Conservation (phyloP, 2,329 filamentous ascomycete species). For the Fusarium solani-melongenae region DNA sequence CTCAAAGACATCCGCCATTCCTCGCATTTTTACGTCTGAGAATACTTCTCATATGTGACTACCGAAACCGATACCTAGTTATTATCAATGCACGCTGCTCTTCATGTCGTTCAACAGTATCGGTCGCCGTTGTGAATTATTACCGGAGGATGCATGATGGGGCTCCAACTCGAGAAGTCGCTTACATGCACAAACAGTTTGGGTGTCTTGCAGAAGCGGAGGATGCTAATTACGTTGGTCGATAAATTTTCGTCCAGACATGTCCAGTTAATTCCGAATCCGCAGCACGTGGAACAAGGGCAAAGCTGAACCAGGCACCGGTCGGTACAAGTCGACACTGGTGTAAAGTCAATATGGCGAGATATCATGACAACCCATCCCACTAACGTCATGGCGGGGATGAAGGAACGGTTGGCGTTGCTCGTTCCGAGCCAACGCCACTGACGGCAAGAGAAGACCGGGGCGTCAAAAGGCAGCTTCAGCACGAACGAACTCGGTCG, state of each 20-base stretch:
- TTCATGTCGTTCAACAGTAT: neutral
- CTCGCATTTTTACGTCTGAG: neutral
- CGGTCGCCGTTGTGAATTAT: neutral
- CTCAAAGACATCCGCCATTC: neutral
- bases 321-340: neutral
- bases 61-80: neutral
- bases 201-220: neutral
- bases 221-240: neutral
- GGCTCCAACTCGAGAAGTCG: neutral
- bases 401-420: neutral
- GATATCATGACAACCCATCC: neutral
- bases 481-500: slow-evolving; percentile 27
- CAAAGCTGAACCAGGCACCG: neutral
- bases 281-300: neutral
- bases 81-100: slow-evolving; percentile 13
- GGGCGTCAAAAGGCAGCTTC: slow-evolving; percentile 1
- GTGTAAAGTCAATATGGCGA: neutral
- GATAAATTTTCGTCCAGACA: neutral
- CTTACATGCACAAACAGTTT: slow-evolving; percentile 1
- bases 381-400: neutral
- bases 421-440: slow-evolving; percentile 4
- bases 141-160: neutral
- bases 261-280: neutral
- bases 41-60: neutral
- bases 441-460: slow-evolving; percentile 6